Conservation (phyloP, 2,329 filamentous ascomycete genomes). For the Tolypocladium inflatum region DNA sequence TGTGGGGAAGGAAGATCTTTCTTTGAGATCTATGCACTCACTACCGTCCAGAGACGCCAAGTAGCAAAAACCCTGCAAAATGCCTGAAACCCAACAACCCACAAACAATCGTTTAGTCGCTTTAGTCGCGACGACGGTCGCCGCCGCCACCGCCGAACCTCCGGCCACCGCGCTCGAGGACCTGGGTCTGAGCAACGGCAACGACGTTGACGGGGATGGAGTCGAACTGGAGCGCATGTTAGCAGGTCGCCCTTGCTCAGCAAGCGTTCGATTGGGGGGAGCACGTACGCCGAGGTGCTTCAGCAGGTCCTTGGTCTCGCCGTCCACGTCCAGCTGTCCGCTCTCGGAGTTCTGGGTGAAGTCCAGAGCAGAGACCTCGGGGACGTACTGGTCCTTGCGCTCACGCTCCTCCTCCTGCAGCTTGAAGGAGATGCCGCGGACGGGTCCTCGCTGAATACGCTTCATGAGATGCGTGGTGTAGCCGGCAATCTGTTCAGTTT, state of each 20-base stretch:
- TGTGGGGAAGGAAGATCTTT: slow-evolving; percentile 50
- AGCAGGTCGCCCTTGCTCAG: slow-evolving; percentile 10
- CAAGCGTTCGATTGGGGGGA: background rate
- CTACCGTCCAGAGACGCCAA: slow-evolving; percentile 49
- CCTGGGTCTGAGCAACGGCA: slow-evolving; percentile 80
- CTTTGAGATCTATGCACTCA: slow-evolving; percentile 50
- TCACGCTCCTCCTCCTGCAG: slow-evolving; percentile 99
- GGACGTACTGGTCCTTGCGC: slow-evolving; percentile 99
- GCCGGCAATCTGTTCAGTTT: slow-evolving; percentile 66
- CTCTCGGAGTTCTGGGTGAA: slow-evolving; percentile 82
- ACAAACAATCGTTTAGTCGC: slow-evolving; percentile 10
- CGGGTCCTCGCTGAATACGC: slow-evolving; percentile 97
- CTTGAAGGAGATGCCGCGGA: slow-evolving; percentile 99
- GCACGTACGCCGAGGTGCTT: slow-evolving; percentile 95
- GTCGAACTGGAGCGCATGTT: slow-evolving; percentile 64
- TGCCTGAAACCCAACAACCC: slow-evolving; percentile 31
- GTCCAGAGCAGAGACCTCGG: slow-evolving; percentile 97
- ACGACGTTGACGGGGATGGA: slow-evolving; percentile 94
- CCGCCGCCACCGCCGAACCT: slow-evolving; percentile 65
- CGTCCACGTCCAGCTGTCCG: slow-evolving; percentile 89
- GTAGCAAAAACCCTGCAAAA: slow-evolving; percentile 33
- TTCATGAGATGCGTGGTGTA: slow-evolving; percentile 99
- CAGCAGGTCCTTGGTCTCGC: slow-evolving; percentile 97
- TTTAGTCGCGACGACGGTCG: slow-evolving; percentile 42
- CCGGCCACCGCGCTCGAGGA: slow-evolving; percentile 66